Evolutionary conservation across 495 filamentous ascomycete species (phyloP), one percentile per base, ranked within the genome.

Genomic region (Choiromyces venosus): DNA sequence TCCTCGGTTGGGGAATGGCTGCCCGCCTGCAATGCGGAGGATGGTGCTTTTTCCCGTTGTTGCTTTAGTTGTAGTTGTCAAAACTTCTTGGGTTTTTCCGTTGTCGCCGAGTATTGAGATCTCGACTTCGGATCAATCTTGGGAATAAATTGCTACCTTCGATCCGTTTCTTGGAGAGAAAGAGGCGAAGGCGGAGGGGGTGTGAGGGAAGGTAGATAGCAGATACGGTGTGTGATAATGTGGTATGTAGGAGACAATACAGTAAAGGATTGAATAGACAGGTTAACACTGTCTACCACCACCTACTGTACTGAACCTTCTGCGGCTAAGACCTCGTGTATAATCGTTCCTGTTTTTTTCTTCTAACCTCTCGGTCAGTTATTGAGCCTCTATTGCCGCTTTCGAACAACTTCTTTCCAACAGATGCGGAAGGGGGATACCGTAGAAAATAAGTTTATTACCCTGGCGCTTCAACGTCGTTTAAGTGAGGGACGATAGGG

Each of bases 101-200:
- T 4, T 9, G 25, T 70, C 37, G 33, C 56, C 69, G 75, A 77
- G 69, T 67, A 70, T 77, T 69, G 37, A 77, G 56, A 73, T 70
- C 70, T 67, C 52, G 70, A 77, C 66, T 61, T 73, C 52, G 69
- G 71, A n/a, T 66, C 72, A 65, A 77, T 77, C 74, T 70, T 77
- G 56, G 70, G 72, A 70, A 73, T 14, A 68, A 68, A 61, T 37
- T 25, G 74, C 75, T 67, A 40, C 73, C 68, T 68, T 70, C 37
- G 36, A 76, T 71, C 65, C 29, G 65, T 71, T 37, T 42, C n/a
- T 66, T 66, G 66, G 66, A 4, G n/a, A 12, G 25, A 6, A 33
- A 25, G 52, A 14, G 25, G 10, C 4, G 12, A 6, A 33, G 52
- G 52, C 4, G 25, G 10, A 1, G 12, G 40, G 36, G 44, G 56